A percentile compares a stretch with the other conserved stretches of the same genome.
phyloP scores from a whole-genome alignment of 225 moss, liverwort and hornwort species.

The Asterella californica region DNA sequence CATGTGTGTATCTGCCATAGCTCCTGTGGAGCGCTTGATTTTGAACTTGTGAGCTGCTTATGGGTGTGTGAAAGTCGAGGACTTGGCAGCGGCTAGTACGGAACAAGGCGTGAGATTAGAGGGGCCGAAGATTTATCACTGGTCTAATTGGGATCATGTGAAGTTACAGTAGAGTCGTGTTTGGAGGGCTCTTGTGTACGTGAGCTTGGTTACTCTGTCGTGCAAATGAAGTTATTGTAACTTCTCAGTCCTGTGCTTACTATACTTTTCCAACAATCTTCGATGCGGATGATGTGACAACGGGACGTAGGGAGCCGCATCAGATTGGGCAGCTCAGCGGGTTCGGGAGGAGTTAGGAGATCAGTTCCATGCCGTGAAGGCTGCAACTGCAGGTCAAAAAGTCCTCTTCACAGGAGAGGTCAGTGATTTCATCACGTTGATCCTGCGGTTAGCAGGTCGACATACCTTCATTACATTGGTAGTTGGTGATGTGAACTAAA shows the following conservation, averaged over 20 bases:
- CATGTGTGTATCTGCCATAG: no score
- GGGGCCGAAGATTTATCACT: background rate
- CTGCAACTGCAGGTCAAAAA: slow-evolving; percentile 47
- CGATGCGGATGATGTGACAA: slow-evolving; percentile 1
- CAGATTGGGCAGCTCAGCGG: slow-evolving; percentile 85
- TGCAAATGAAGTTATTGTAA: background rate
- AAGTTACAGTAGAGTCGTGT: no score
- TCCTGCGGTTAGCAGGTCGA: no score
- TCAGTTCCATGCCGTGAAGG: slow-evolving; percentile 75
- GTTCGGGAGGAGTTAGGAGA: slow-evolving; percentile 64
- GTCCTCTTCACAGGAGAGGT: slow-evolving; percentile 90
- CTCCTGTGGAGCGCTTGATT: no score
- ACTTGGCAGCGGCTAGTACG: no score
- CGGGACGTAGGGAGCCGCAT: slow-evolving; percentile 71
- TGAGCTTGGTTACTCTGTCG: background rate
- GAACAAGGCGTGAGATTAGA: no score
- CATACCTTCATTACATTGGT: no score
- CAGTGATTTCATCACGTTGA: background rate
- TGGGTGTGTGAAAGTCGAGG: no score
- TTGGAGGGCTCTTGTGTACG: no score
- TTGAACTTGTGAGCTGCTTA: no score
- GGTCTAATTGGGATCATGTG: background rate
- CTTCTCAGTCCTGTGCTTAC: background rate
- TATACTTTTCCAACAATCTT: background rate
- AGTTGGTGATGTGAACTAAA: no score